phyloP scores from a whole-genome alignment of 2,329 filamentous ascomycete species.

The Fusarium pseudonygamai region DNA sequence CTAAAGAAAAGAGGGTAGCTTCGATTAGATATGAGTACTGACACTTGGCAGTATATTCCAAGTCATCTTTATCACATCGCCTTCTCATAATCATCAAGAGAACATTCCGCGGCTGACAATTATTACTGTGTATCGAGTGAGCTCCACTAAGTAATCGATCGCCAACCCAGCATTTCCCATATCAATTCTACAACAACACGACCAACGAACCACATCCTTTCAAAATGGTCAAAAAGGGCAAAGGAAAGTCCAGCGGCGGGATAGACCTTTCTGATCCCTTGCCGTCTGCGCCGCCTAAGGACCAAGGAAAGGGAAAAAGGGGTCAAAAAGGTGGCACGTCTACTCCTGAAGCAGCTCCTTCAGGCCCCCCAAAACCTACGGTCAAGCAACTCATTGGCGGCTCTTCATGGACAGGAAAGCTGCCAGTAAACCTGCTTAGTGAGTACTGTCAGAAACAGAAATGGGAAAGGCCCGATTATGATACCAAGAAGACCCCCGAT shows the following conservation, averaged over 20 bases:
- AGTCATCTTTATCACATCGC: too few species aligned
- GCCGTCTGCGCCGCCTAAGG: constrained; percentile 54
- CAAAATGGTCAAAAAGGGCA: constrained; percentile 63
- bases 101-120: background rate
- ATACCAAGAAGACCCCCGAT: constrained; percentile 76
- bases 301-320: constrained; percentile 54
- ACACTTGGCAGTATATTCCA: background rate
- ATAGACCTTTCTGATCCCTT: constrained; percentile 45
- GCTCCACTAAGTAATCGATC: constrained; percentile 31
- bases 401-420: constrained; percentile 95
- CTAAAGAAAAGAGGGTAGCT: background rate
- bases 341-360: constrained; percentile 47
- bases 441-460: constrained; percentile 96
- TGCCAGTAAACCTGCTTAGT: constrained; percentile 91
- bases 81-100: background rate
- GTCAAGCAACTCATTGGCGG: constrained; percentile 89
- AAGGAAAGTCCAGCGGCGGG: constrained; percentile 54
- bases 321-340: constrained; percentile 45
- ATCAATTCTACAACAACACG: constrained; percentile 16
- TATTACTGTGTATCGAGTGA: constrained; percentile 6
- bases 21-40: background rate
- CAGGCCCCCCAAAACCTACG: constrained; percentile 66
- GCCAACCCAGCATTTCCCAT: constrained; percentile 5
- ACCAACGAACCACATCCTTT: background rate
- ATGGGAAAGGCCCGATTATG: constrained; percentile 95